Conservation (phyloP, 2,329 filamentous ascomycete species). For the Aspergillus sergii region DNA sequence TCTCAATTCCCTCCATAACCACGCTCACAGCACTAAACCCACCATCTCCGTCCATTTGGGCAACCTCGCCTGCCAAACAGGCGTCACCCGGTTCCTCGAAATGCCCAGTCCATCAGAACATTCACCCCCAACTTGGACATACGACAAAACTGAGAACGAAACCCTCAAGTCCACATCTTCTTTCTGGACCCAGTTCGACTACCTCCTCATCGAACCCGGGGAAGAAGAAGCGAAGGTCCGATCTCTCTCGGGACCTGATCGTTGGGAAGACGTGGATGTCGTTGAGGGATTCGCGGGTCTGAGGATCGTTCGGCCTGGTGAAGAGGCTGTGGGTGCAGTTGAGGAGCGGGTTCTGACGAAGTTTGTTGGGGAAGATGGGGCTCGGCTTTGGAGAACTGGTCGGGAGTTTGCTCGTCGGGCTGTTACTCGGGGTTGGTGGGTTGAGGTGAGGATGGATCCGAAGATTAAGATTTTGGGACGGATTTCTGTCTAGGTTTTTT, state of each 20-base stretch:
- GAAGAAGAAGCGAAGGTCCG: conserved; percentile 24
- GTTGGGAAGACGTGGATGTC: conserved; percentile 55
- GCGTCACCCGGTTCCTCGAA: conserved; percentile 63
- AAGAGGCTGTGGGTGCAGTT: conserved; percentile 24
- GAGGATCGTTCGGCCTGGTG: conserved; percentile 49
- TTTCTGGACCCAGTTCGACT: conserved; percentile 64
- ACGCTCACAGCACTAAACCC: conserved; percentile 30
- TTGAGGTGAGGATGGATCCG: conserved; percentile 56
- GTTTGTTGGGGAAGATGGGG: conserved; percentile 36
- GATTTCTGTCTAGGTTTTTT: neutral
- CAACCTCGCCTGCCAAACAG: conserved; percentile 65
- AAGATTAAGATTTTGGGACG: conserved; percentile 50
- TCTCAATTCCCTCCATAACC: conserved; percentile 51
- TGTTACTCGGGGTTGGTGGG: conserved; percentile 57
- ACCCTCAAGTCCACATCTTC: conserved; percentile 47
- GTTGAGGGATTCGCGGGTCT: conserved; percentile 57
- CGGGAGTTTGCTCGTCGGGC: conserved; percentile 28
- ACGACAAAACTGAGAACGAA: conserved; percentile 63
- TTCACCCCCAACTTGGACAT: conserved; percentile 49
- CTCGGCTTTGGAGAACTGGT: conserved; percentile 29
- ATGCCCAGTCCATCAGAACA: conserved; percentile 25
- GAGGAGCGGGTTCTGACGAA: conserved; percentile 40
- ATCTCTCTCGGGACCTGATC: conserved; percentile 42
- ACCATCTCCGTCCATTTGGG: conserved; percentile 55
- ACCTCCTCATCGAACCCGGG: conserved; percentile 55